Evolutionary conservation across 768 basidiomycete genomes (phyloP), one percentile per base, ranked within the genome.

Genomic region (Obba rivulosa): DNA sequence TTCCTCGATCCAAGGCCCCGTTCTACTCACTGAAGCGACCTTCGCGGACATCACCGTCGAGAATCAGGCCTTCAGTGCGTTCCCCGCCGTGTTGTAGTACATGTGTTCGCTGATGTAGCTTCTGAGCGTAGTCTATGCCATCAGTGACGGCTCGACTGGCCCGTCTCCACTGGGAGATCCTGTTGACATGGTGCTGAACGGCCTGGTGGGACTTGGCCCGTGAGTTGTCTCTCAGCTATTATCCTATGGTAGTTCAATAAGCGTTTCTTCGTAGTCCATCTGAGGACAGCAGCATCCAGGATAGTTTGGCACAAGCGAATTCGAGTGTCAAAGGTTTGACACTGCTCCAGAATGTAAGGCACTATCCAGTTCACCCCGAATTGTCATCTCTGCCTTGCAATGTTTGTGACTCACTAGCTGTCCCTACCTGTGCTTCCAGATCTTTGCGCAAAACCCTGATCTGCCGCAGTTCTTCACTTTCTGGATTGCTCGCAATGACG

Each of bases 401-500:
- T n/a, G n/a, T n/a, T n/a, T n/a, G n/a, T n/a, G n/a, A n/a, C n/a
- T n/a, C n/a, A 31, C 5, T n/a, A 31, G 18, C 21, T 8, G 25
- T n/a, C 38, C 21, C n/a, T n/a, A n/a, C 13, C 28, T 35, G 13
- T 22, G n/a, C 34, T n/a, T 13, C 17, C 25, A 48, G 46, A 48
- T 48, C 24, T 48, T 48, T n/a, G 21, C 25, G 11, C 21, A 48
- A 9, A 28, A 48, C 20, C 31, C 41, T 22, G 38, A 41, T 20
- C n/a, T 48, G 2, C 35, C 14, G 18, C 46, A 31, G 3, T 39
- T 40, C 38, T 48, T 48, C 40, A 41, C 46, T 4, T 40, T 48
- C 9, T 22, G 39, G 25, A 48, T 48, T 25, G 39, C 38, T 18
- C 46, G 46, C 17, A 48, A 48, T 17, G 39, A 48, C 18, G 46